These are phyloP conservation scores for Baudoinia panamericana DNA, from an alignment of 495 filamentous ascomycete genomes.

Conservation along the genomic window DNA sequence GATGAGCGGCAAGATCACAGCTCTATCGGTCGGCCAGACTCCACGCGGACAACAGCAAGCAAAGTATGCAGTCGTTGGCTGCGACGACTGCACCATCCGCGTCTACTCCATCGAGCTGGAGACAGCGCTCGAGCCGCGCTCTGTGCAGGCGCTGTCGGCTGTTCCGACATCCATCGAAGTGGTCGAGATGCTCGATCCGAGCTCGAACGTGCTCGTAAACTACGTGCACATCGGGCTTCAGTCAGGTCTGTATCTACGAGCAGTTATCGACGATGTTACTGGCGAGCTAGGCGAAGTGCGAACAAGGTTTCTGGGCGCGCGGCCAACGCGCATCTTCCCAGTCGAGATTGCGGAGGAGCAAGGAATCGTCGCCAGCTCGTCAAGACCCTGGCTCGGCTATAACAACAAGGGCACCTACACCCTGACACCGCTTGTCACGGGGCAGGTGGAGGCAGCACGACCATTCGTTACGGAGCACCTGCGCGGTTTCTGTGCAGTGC, in stretches of 20 bases:
- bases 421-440: constrained; percentile 81
- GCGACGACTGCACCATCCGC: constrained; percentile 89
- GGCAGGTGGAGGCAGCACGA: constrained; percentile 83
- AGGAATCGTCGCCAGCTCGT: constrained; percentile 64
- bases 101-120: constrained; percentile 85
- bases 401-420: constrained; percentile 75
- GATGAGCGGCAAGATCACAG: constrained; percentile 92
- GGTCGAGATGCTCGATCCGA: constrained; percentile 88
- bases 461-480: constrained; percentile 83
- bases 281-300: constrained; percentile 89
- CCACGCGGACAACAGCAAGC: constrained; percentile 77
- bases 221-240: constrained; percentile 92
- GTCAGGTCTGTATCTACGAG: constrained; percentile 88
- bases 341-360: constrained; percentile 45
- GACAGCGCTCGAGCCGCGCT: constrained; percentile 78
- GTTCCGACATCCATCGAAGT: constrained; percentile 82
- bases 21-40: constrained; percentile 82
- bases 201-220: constrained; percentile 59
- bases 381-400: constrained; percentile 87
- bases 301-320: constrained; percentile 84
- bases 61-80: constrained; percentile 87
- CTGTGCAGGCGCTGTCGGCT: constrained; percentile 82
- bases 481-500: constrained; percentile 88
- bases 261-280: constrained; percentile 84
- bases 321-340: constrained; percentile 66